Conservation (phyloP, 1,139 yeast species). For the Yamadazyma aaseri region DNA sequence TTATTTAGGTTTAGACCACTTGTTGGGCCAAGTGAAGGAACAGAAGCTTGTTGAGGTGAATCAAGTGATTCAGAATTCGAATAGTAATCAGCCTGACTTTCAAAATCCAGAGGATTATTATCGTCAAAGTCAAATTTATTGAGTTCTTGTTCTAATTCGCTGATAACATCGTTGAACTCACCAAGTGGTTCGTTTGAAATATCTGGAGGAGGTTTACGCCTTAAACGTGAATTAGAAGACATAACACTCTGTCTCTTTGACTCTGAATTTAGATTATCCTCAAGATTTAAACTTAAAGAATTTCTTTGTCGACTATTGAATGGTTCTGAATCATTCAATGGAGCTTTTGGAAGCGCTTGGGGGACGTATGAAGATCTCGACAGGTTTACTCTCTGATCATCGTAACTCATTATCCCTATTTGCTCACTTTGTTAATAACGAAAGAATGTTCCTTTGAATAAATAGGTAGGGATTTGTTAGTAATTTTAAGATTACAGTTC, state of each 20-base stretch:
- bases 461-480: too few species aligned
- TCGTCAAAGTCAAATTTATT: slow-evolving; percentile 1
- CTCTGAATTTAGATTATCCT: too few species aligned
- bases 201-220: slow-evolving; percentile 16
- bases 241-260: too few species aligned
- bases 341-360: slow-evolving; percentile 6
- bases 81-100: background rate
- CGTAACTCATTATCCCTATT: too few species aligned
- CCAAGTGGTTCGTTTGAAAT: slow-evolving; percentile 3
- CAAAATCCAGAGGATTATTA: background rate
- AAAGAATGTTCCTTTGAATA: too few species aligned
- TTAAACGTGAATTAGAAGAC: background rate
- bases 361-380: slow-evolving; percentile 5
- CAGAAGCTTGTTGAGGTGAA: background rate
- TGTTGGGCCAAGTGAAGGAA: background rate
- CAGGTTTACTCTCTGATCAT: too few species aligned
- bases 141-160: slow-evolving; percentile 11
- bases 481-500: too few species aligned
- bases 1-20: background rate
- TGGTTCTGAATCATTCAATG: slow-evolving; percentile 5
- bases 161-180: slow-evolving; percentile 10
- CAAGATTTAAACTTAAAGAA: too few species aligned
- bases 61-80: background rate
- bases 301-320: slow-evolving; percentile 1
- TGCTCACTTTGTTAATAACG: too few species aligned